A percentile compares a stretch with the other conserved stretches of the same genome.
These are phyloP conservation scores for Sugiyamaella valdiviana DNA, from an alignment of 805 yeast genomes.

Conservation along the genomic window DNA sequence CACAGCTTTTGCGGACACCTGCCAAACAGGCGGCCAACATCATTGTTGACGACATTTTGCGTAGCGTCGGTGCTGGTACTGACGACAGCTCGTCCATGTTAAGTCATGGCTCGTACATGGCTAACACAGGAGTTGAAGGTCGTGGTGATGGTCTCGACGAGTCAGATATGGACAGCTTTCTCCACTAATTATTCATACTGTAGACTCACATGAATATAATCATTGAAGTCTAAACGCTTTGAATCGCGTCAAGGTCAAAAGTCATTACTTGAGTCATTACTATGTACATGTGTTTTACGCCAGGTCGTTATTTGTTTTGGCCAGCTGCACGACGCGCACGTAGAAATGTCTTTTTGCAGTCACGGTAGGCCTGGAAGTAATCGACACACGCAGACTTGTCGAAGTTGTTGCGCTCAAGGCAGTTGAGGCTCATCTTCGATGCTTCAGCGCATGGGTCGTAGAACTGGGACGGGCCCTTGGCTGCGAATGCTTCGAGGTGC, in stretches of 20 bases:
- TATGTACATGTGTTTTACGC: too few species aligned
- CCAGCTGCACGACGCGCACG: constrained; percentile 13
- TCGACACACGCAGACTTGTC: constrained; percentile 65
- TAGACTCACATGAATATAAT: not conserved
- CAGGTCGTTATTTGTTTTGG: not conserved
- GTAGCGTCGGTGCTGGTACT: constrained; percentile 16
- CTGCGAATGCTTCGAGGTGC: constrained; percentile 61
- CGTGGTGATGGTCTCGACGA: constrained; percentile 2
- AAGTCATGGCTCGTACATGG: constrained; percentile 4
- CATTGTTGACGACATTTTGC: constrained; percentile 20
- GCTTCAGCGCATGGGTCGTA: constrained; percentile 93
- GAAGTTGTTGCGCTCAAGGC: constrained; percentile 72
- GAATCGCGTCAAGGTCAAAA: too few species aligned
- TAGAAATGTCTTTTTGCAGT: constrained; percentile 75
- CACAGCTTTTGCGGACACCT: constrained; percentile 18
- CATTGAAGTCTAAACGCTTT: too few species aligned
- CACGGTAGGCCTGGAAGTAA: constrained; percentile 88
- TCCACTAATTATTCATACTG: not conserved
- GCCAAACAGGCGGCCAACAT: constrained; percentile 21
- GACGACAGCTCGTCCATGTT: constrained; percentile 14
- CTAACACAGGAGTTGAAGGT: constrained; percentile 1
- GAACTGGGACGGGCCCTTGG: constrained; percentile 74
- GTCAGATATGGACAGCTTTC: not conserved
- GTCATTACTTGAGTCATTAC: too few species aligned
- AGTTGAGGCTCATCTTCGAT: constrained; percentile 76